phyloP scores from a whole-genome alignment of 1,139 yeast genomes.

The Geotrichum reessii region DNA sequence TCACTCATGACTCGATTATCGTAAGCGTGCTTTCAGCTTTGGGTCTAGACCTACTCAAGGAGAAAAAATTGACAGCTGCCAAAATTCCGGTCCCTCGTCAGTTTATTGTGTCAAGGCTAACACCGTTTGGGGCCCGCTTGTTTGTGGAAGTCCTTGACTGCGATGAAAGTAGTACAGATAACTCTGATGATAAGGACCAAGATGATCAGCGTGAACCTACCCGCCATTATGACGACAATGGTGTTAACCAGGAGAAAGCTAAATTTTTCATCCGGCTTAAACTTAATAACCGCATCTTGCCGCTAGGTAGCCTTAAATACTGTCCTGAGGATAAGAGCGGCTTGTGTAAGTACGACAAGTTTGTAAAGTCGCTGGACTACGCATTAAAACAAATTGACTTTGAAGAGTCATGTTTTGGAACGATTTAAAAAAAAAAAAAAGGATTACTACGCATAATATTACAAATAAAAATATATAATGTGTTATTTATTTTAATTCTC shows the following conservation, averaged over 20 bases:
- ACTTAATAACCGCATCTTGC: constrained; percentile 40
- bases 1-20: constrained; percentile 42
- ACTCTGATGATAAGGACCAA: neutral
- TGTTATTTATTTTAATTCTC: too few species aligned
- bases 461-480: too few species aligned
- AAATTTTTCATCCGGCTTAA: constrained; percentile 34
- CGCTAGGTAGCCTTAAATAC: constrained; percentile 34
- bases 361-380: constrained; percentile 34
- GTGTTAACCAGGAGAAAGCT: neutral
- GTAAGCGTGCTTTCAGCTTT: constrained; percentile 39
- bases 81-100: constrained; percentile 39
- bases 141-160: constrained; percentile 40
- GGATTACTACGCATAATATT: too few species aligned
- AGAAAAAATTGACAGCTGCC: constrained; percentile 33
- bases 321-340: constrained; percentile 37
- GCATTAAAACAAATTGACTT: constrained; percentile 34
- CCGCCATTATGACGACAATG: neutral
- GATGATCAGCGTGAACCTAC: neutral
- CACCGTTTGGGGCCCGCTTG: constrained; percentile 43
- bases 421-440: neutral
- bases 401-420: constrained; percentile 36
- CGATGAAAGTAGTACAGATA: too few species aligned
- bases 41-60: constrained; percentile 37
- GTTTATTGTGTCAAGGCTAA: constrained; percentile 39
- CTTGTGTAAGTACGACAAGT: constrained; percentile 35